Evolutionary conservation across 2,329 filamentous ascomycete genomes (phyloP).

Genomic region (Diaporthe humulicola): DNA sequence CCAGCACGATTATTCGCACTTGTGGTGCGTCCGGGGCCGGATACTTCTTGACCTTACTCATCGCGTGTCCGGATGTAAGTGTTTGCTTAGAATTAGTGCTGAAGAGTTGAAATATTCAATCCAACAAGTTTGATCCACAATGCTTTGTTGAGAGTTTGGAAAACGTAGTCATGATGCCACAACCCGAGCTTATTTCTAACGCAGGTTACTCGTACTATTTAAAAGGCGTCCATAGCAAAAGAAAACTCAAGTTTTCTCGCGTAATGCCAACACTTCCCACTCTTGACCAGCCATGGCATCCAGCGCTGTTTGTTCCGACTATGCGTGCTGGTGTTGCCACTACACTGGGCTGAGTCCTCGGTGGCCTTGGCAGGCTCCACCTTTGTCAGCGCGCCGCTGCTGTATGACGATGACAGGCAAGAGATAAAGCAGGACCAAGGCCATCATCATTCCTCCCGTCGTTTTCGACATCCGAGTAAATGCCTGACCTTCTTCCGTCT

Average conservation of each 20-base stretch:
- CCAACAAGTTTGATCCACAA: too few species aligned
- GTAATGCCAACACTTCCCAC: conserved; percentile 13
- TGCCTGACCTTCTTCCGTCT: not conserved
- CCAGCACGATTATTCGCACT: conserved; percentile 64
- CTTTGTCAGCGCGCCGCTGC: not conserved
- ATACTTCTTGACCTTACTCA: not conserved
- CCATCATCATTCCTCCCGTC: not conserved
- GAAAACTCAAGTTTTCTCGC: not conserved
- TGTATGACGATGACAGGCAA: conserved; percentile 5
- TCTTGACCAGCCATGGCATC: conserved; percentile 10
- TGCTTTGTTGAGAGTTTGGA: not conserved
- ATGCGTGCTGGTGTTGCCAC: conserved; percentile 23
- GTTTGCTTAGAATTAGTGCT: not conserved
- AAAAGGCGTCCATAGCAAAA: not conserved
- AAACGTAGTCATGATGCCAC: not conserved
- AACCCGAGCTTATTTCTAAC: not conserved
- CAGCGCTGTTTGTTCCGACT: conserved; percentile 2
- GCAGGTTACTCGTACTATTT: not conserved
- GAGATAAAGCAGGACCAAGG: not conserved
- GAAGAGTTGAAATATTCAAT: not conserved
- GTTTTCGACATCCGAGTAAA: not conserved
- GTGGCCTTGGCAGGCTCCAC: conserved; percentile 8
- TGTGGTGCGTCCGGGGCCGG: not conserved
- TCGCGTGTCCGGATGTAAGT: not conserved
- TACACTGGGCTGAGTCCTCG: not conserved